A percentile compares a stretch with the other conserved stretches of the same genome.
Evolutionary conservation across 2,329 filamentous ascomycete species (phyloP).

Genomic region (Aspergillus sp.): DNA sequence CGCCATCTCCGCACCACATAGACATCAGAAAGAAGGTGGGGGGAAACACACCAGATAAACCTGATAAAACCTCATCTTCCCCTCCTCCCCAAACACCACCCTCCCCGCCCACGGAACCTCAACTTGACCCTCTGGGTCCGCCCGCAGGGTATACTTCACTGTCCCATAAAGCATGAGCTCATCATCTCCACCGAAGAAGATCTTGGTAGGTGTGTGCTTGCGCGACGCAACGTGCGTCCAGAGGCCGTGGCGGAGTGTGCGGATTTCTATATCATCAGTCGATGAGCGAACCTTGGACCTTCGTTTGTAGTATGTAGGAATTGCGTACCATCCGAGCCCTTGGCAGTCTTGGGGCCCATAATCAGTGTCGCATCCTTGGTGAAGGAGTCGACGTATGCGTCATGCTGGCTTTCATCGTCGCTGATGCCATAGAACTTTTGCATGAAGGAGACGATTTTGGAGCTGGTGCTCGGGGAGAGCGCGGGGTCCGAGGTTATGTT

Average conservation of each 20-base stretch:
- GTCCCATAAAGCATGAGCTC: slow-evolving; percentile 41
- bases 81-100: slow-evolving; percentile 30
- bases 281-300: slow-evolving; percentile 8
- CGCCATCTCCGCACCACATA: not conserved
- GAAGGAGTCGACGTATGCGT: slow-evolving; percentile 36
- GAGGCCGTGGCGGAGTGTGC: slow-evolving; percentile 33
- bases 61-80: slow-evolving; percentile 42
- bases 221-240: slow-evolving; percentile 38
- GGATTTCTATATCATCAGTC: slow-evolving; percentile 28
- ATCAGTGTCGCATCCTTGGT: slow-evolving; percentile 37
- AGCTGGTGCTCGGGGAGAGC: slow-evolving; percentile 25
- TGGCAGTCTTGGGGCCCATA: slow-evolving; percentile 38
- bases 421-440: slow-evolving; percentile 38
- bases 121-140: slow-evolving; percentile 29
- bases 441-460: slow-evolving; percentile 32
- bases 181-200: slow-evolving; percentile 34
- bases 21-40: not conserved
- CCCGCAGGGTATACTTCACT: slow-evolving; percentile 35
- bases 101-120: slow-evolving; percentile 40
- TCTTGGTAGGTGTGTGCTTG: slow-evolving; percentile 29
- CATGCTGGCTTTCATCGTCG: slow-evolving; percentile 35
- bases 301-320: too few species aligned
- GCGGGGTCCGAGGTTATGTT: slow-evolving; percentile 27
- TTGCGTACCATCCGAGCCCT: slow-evolving; percentile 26
- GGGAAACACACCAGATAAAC: slow-evolving; percentile 44